These are phyloP conservation scores for Solanum tarijense DNA, from an alignment of 257 asterid genomes.

Conservation along the genomic window DNA sequence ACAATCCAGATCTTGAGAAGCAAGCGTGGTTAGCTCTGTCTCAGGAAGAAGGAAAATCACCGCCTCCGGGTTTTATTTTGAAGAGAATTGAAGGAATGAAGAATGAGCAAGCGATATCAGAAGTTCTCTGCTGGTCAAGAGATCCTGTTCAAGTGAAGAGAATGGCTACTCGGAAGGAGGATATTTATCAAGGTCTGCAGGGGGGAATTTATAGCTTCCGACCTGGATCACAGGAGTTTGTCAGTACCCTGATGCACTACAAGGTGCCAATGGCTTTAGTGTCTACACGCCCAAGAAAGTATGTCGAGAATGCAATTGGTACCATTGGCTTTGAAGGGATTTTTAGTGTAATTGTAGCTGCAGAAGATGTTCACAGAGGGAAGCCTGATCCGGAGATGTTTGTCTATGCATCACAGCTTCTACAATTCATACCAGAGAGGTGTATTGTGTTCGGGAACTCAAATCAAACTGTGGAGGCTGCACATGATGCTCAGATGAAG, in stretches of 20 bases:
- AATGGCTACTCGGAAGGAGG: constrained; percentile 72
- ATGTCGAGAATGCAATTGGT: constrained; percentile 52
- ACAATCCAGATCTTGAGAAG: constrained; percentile 75
- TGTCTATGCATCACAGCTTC: constrained; percentile 69
- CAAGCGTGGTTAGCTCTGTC: constrained; percentile 86
- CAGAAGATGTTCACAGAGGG: constrained; percentile 87
- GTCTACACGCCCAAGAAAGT: constrained; percentile 72
- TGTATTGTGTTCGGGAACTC: constrained; percentile 92
- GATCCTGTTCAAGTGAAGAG: constrained; percentile 55
- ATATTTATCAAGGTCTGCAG: constrained; percentile 65
- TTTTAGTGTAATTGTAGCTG: constrained; percentile 60
- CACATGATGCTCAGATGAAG: constrained; percentile 92
- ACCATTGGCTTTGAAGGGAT: constrained; percentile 61
- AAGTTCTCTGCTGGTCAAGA: constrained; percentile 96
- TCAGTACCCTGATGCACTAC: constrained; percentile 52
- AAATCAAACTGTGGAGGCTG: constrained; percentile 86
- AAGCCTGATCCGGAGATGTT: constrained; percentile 99
- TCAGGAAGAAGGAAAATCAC: constrained; percentile 72
- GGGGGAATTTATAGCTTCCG: constrained; percentile 76
- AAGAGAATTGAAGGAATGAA: constrained; percentile 88
- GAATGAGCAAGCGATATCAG: constrained; percentile 89
- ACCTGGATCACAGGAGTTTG: constrained; percentile 70
- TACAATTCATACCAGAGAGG: constrained; percentile 76
- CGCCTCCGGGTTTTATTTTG: constrained; percentile 72
- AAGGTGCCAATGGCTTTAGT: constrained; percentile 95